These are phyloP conservation scores for Dactylellina sp. DNA, from an alignment of 2,329 filamentous ascomycete species.

Conservation along the genomic window DNA sequence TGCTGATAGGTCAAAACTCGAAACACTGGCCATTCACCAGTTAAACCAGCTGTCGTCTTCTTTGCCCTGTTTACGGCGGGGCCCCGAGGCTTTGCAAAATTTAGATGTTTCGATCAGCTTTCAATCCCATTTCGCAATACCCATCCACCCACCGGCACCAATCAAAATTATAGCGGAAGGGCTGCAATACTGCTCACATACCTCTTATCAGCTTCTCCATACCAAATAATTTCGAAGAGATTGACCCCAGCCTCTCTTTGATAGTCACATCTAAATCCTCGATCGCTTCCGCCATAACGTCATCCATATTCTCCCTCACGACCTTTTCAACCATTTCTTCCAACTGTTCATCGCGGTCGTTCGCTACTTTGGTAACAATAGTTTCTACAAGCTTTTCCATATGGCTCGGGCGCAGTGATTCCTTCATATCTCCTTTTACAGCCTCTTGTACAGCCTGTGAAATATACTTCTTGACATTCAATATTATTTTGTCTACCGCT, in stretches of 20 bases:
- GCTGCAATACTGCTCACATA: constrained; percentile 20
- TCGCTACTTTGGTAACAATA: too few relatives aligned
- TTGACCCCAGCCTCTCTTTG: constrained; percentile 8
- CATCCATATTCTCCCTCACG: background rate
- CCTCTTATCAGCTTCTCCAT: constrained; percentile 28
- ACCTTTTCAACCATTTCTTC: background rate
- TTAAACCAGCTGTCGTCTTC: constrained; percentile 28
- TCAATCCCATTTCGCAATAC: background rate
- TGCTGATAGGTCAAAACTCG: background rate
- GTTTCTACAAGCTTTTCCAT: background rate
- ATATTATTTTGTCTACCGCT: constrained; percentile 1
- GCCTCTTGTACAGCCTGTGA: background rate
- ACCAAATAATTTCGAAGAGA: constrained; percentile 9
- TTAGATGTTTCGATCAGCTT: constrained; percentile 12
- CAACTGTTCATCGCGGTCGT: too few relatives aligned
- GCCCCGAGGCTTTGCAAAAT: constrained; percentile 8
- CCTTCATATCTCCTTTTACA: background rate
- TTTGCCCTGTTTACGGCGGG: constrained; percentile 18
- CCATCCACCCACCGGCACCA: background rate
- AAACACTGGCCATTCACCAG: constrained; percentile 13
- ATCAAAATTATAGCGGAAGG: background rate
- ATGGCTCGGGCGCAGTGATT: background rate
- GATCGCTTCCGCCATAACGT: constrained; percentile 3
- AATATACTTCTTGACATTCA: too few relatives aligned
- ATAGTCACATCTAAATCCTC: constrained; percentile 15